Conservation (phyloP, 805 yeast species). For the Jamesozyma piceae region DNA sequence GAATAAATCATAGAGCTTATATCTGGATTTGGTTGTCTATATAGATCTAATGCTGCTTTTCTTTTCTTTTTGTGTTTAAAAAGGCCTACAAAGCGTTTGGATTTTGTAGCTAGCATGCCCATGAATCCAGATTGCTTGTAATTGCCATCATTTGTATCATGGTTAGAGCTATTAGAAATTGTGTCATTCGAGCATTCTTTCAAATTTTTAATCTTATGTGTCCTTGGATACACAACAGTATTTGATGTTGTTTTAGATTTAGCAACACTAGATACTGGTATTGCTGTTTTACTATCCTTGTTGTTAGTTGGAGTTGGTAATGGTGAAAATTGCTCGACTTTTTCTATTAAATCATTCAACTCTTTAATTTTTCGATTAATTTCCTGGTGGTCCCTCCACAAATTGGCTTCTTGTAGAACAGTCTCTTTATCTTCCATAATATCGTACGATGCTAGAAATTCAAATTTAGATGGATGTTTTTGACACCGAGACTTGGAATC, state of each 20-base stretch:
- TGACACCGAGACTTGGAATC: not conserved
- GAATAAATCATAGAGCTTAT: not conserved
- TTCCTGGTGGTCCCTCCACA: conserved; percentile 5
- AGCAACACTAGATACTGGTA: not conserved
- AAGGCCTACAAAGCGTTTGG: conserved; percentile 3
- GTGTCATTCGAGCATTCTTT: not conserved
- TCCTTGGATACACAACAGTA: too few relatives aligned
- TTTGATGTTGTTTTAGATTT: not conserved
- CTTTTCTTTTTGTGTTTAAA: conserved; percentile 7
- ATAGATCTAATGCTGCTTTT: conserved; percentile 3
- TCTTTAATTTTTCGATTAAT: conserved; percentile 7
- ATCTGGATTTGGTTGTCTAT: conserved; percentile 6
- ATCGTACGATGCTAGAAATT: not conserved
- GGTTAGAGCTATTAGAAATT: not conserved
- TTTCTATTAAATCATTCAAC: conserved; percentile 6
- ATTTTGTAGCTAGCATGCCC: not conserved
- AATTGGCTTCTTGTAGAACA: conserved; percentile 1
- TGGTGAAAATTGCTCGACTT: conserved; percentile 5
- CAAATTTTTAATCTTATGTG: not conserved
- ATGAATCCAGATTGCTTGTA: not conserved
- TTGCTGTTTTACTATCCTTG: not conserved
- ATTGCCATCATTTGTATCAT: not conserved
- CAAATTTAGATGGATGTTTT: not conserved
- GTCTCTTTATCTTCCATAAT: not conserved
- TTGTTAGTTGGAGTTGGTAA: conserved; percentile 2